These are phyloP conservation scores for Epichloe uncinata DNA, from an alignment of 2,329 filamentous ascomycete genomes.

Conservation along the genomic window DNA sequence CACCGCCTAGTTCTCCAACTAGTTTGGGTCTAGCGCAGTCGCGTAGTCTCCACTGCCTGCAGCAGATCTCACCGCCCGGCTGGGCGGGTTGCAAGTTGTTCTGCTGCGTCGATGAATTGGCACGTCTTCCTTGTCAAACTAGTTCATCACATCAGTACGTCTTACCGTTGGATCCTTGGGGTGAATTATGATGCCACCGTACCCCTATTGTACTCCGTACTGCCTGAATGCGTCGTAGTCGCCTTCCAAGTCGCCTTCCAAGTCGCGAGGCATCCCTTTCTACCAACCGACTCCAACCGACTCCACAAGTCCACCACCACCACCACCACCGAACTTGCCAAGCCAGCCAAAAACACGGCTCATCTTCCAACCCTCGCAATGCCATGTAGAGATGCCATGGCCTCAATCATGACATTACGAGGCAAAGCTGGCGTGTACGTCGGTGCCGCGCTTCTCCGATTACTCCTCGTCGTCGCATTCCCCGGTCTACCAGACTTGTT, in stretches of 20 bases:
- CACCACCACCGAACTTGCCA: constrained; percentile 11
- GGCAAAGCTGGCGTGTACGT: constrained; percentile 48
- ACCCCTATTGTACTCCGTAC: too few relatives aligned
- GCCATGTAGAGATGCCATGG: constrained; percentile 6
- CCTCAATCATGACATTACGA: constrained; percentile 26
- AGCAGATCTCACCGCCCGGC: constrained; percentile 14
- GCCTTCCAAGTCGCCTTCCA: too few relatives aligned
- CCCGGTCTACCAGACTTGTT: constrained; percentile 69
- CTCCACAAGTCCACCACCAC: too few relatives aligned
- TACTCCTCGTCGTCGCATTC: constrained; percentile 69
- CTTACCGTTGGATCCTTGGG: too few relatives aligned
- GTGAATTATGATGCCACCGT: too few relatives aligned
- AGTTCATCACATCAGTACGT: too few relatives aligned
- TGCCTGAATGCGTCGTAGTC: too few relatives aligned
- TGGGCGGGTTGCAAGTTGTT: too few relatives aligned
- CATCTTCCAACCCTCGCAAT: not conserved
- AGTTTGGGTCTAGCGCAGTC: constrained; percentile 7
- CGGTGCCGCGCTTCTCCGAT: constrained; percentile 62
- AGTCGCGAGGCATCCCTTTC: too few relatives aligned
- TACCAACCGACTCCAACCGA: too few relatives aligned
- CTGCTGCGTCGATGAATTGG: too few relatives aligned
- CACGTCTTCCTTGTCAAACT: too few relatives aligned
- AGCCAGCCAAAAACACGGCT: not conserved
- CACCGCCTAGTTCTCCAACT: constrained; percentile 14
- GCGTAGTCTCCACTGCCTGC: constrained; percentile 1